Evolutionary conservation across 2,329 filamentous ascomycete genomes (phyloP).

Genomic region (Fusarium sp.): DNA sequence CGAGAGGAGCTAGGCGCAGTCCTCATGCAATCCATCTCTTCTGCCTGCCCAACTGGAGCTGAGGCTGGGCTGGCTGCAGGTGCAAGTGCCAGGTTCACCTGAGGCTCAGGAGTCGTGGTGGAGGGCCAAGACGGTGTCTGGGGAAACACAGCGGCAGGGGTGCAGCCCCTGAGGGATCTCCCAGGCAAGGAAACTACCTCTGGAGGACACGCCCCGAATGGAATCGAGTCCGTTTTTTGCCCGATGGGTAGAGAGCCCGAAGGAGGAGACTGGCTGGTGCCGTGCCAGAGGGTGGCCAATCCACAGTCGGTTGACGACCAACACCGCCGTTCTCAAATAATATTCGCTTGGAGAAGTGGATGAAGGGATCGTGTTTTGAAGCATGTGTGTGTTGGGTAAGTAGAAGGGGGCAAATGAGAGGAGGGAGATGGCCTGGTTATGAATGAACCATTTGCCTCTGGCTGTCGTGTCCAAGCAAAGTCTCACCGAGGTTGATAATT

Average conservation of each 20-base stretch:
- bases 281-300: constrained; percentile 8
- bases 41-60: constrained; percentile 1
- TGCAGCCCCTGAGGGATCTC: constrained; percentile 25
- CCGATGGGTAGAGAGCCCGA: neutral
- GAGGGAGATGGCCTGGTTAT: neutral
- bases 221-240: constrained; percentile 6
- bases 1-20: neutral
- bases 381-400: neutral
- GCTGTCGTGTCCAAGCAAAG: neutral
- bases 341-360: constrained; percentile 5
- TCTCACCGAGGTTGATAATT: neutral
- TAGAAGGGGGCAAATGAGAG: neutral
- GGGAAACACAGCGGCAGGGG: constrained; percentile 33
- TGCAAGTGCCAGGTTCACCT: constrained; percentile 43
- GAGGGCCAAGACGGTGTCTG: constrained; percentile 26
- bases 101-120: constrained; percentile 35
- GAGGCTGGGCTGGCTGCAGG: constrained; percentile 12
- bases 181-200: neutral
- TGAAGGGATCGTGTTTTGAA: neutral
- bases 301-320: constrained; percentile 20
- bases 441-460: neutral
- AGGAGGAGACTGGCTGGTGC: constrained; percentile 1
- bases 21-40: neutral
- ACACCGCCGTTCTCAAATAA: neutral
- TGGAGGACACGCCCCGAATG: constrained; percentile 14